Conservation (phyloP, 2,329 filamentous ascomycete species). For the Apiospora arundinis region DNA sequence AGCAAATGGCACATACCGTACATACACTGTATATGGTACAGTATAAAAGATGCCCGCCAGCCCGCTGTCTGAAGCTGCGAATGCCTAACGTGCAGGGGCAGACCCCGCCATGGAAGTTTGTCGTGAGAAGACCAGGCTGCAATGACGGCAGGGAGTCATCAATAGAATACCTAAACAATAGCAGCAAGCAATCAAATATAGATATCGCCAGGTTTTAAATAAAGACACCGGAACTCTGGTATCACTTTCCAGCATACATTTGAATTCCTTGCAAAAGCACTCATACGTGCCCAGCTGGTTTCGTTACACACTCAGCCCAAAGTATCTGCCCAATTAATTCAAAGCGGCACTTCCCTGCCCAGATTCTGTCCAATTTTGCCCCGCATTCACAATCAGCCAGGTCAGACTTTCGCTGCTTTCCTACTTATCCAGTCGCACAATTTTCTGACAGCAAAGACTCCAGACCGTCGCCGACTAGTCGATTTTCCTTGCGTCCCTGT, state of each 20-base stretch:
- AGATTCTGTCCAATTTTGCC: conserved; percentile 18
- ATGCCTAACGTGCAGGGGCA: conserved; percentile 14
- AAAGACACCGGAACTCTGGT: no score
- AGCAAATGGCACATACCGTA: not conserved
- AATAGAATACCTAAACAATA: not conserved
- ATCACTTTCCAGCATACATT: no score
- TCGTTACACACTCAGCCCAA: not conserved
- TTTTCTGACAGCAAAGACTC: conserved; percentile 15
- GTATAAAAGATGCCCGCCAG: not conserved
- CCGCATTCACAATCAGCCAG: conserved; percentile 15
- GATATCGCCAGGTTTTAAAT: not conserved
- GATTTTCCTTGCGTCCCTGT: no score
- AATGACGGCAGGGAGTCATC: conserved; percentile 4
- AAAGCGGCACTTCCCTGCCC: conserved; percentile 1
- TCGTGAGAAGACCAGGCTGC: not conserved
- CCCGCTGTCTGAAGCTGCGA: not conserved
- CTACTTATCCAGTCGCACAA: conserved; percentile 14
- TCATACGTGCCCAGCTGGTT: not conserved
- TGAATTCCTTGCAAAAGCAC: not conserved
- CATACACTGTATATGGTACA: not conserved
- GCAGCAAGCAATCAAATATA: not conserved
- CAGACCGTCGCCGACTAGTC: not conserved
- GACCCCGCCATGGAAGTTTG: conserved; percentile 9
- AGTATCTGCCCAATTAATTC: not conserved
- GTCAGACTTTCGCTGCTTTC: conserved; percentile 10